These are phyloP conservation scores for Parastagonospora nodorum DNA, from an alignment of 2,329 filamentous ascomycete species.

Conservation along the genomic window DNA sequence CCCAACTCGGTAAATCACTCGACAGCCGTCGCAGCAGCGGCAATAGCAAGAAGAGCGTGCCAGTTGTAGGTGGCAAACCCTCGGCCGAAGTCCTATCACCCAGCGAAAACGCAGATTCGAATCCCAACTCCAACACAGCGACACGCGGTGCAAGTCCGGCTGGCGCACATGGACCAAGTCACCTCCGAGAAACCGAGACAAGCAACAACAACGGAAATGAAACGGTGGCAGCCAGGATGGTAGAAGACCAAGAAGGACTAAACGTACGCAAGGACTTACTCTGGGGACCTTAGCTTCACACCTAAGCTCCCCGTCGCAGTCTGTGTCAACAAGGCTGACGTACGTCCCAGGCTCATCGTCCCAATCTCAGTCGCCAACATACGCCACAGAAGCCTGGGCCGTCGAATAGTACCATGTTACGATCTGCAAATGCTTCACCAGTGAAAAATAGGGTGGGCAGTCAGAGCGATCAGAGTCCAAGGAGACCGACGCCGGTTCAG, in stretches of 20 bases:
- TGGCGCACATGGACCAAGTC: conserved; percentile 37
- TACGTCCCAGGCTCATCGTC: conserved; percentile 3
- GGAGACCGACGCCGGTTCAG: conserved; percentile 19
- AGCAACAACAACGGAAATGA: conserved; percentile 15
- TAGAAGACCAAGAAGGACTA: conserved; percentile 38
- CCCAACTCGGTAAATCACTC: conserved; percentile 75
- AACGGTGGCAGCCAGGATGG: conserved; percentile 18
- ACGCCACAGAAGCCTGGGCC: conserved; percentile 23
- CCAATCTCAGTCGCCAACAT: conserved; percentile 8
- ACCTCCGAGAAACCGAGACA: conserved; percentile 39
- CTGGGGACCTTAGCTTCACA: conserved; percentile 49
- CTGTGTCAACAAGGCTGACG: conserved; percentile 12
- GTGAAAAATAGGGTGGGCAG: conserved; percentile 22
- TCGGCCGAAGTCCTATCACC: conserved; percentile 33
- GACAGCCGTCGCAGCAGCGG: conserved; percentile 90
- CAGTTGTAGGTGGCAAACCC: conserved; percentile 30
- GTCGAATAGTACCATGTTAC: conserved; percentile 13
- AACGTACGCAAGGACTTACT: conserved; percentile 53
- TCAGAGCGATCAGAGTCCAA: conserved; percentile 25
- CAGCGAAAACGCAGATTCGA: conserved; percentile 28
- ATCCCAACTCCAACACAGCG: conserved; percentile 34
- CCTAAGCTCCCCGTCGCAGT: conserved; percentile 8
- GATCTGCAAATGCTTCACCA: conserved; percentile 17
- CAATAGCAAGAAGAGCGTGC: conserved; percentile 76
- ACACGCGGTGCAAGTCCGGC: conserved; percentile 41